Base-by-base conservation (phyloP, 129 eudicot species). In the Lactuca sativa region DNA sequence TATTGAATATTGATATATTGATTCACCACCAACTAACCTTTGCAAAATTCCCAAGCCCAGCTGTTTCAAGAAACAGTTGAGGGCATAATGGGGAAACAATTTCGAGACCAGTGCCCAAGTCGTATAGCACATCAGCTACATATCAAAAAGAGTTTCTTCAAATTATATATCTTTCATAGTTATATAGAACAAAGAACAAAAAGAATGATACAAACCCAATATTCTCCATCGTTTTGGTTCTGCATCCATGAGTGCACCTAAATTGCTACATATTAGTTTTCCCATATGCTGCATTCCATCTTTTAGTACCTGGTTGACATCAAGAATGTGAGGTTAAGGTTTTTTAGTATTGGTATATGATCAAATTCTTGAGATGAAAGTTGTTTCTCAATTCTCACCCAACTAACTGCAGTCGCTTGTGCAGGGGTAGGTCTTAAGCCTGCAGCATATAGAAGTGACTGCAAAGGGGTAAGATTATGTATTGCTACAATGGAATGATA, bases 341-440 rank as follows among this genome's bases (percentile, higher is more conserved):
- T 59, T 0, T 32, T 64, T 69, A 53, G 13, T 52, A 76, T 15
- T 31, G 4, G 4, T 14, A 8, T 14, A 8, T 14, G 12, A 62
- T 69, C 10, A 0, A 52, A 30, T 7, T n/a, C 56, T 55, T 51
- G 5, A 55, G 66, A 18, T 32, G 17, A 21, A 4, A 34, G 5
- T 32, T 53, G 32, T 30, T 69, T 59, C 88, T 87, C 71, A 90
- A 16, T 69, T 59, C 88, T 87, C 71, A 90, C 99, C 99, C 99
- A 95, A 73, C 99, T 95, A 54, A 95, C 97, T 41, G 86, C 99
- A 66, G 99, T 95, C 25, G 99, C 96, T 81, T 95, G 99, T 49
- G 99, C 99, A 58, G 99, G 99, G 44, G 96, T 83, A 70, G 97
- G 97, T 55, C 99, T 86, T 72, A 95, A 82, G 56, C 99, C 99